These are phyloP conservation scores for Hamigera avellanea DNA, from an alignment of 495 filamentous ascomycete species.

Conservation along the genomic window DNA sequence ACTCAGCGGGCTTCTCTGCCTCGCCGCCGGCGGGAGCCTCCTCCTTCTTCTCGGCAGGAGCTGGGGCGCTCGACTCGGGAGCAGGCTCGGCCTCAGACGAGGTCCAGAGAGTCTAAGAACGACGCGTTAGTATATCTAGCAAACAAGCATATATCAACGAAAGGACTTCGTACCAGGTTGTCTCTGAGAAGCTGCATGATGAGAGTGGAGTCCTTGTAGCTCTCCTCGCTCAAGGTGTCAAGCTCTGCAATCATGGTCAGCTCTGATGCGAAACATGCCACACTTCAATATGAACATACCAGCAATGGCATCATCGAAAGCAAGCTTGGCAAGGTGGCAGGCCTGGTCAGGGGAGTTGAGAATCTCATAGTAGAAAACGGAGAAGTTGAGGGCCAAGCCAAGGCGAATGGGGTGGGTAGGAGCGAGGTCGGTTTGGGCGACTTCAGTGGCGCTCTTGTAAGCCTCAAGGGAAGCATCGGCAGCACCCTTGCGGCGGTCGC, in stretches of 20 bases:
- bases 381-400: conserved; percentile 97
- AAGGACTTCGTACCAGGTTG: conserved; percentile 66
- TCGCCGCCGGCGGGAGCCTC: conserved; percentile 42
- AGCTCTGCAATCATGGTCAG: conserved; percentile 53
- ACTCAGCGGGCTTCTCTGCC: conserved; percentile 50
- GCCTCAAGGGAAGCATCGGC: conserved; percentile 95
- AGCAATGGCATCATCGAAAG: conserved; percentile 98
- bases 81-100: conserved; percentile 90
- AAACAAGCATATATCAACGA: neutral
- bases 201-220: conserved; percentile 99
- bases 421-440: conserved; percentile 94
- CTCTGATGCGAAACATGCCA: conserved; percentile 9
- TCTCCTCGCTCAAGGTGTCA: conserved; percentile 97
- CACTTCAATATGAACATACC: conserved; percentile 42
- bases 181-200: conserved; percentile 99
- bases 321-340: conserved; percentile 98
- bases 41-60: conserved; percentile 49
- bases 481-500: conserved; percentile 94
- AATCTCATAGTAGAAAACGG: conserved; percentile 99
- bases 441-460: conserved; percentile 96
- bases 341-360: conserved; percentile 97
- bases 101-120: conserved; percentile 88
- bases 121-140: conserved; percentile 12
- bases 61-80: conserved; percentile 37
- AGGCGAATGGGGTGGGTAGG: conserved; percentile 99